A percentile compares a stretch with the other conserved stretches of the same genome.
These are phyloP conservation scores for Venturiaceae sp. DNA, from an alignment of 2,329 filamentous ascomycete genomes.

Conservation along the genomic window DNA sequence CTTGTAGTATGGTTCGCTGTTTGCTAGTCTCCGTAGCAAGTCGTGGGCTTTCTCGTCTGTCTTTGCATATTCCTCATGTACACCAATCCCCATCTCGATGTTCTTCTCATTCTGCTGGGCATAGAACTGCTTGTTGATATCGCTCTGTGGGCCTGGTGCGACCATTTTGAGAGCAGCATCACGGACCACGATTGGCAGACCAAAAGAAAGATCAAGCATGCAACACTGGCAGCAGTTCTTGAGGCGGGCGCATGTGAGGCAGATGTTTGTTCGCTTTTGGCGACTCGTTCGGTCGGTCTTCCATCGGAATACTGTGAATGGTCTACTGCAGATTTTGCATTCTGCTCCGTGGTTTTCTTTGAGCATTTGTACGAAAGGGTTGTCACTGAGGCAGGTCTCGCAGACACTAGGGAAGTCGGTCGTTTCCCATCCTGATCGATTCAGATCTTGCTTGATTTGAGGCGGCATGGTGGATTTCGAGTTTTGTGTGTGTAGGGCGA, in stretches of 20 bases:
- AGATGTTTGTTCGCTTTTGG: constrained; percentile 91
- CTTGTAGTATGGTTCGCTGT: constrained; percentile 91
- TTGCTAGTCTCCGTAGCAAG: constrained; percentile 70
- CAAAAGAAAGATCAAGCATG: constrained; percentile 96
- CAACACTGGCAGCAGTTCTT: constrained; percentile 99
- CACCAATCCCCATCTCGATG: constrained; percentile 79
- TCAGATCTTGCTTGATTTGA: constrained; percentile 93
- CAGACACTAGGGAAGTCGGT: constrained; percentile 83
- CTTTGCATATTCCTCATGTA: constrained; percentile 84
- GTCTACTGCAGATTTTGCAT: constrained; percentile 72
- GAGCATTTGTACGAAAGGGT: constrained; percentile 97
- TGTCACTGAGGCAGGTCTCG: constrained; percentile 90
- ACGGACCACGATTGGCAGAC: constrained; percentile 85
- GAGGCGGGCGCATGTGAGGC: constrained; percentile 87
- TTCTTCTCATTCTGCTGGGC: constrained; percentile 95
- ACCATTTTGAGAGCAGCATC: constrained; percentile 98
- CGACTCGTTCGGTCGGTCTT: constrained; percentile 84
- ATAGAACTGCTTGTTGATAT: constrained; percentile 94
- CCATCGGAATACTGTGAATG: constrained; percentile 94
- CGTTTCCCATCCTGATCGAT: constrained; percentile 91
- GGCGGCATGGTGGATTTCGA: constrained; percentile 48
- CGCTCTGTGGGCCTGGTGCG: constrained; percentile 81
- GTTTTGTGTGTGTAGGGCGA: neutral
- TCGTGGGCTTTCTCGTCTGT: constrained; percentile 95
- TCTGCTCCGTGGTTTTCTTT: constrained; percentile 87